Conservation (phyloP, 139 green algal genomes). For the Chloropicon primus region DNA sequence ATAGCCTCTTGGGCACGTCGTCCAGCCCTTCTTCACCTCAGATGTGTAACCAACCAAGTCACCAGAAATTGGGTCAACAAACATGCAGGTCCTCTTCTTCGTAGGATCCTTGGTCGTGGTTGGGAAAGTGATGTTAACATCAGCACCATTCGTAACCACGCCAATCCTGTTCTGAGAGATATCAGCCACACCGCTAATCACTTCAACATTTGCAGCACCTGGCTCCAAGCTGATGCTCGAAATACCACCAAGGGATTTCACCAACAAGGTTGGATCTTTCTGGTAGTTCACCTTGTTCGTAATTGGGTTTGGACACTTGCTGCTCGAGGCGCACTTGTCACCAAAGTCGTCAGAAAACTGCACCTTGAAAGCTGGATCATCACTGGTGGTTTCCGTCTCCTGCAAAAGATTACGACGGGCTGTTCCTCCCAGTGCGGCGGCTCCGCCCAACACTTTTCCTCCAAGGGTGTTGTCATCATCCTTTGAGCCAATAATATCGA, state of each 20-base stretch:
- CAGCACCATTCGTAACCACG: background rate
- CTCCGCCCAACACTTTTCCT: background rate
- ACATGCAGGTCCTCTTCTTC: background rate
- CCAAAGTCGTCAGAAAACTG: background rate
- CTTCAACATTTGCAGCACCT: background rate
- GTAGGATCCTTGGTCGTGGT: background rate
- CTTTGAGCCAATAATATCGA: background rate
- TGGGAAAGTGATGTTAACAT: background rate
- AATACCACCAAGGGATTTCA: background rate
- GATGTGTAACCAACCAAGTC: background rate
- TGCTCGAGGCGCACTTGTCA: background rate
- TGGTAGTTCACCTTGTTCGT: background rate
- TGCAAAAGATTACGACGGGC: background rate
- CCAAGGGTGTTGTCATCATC: background rate
- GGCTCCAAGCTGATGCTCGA: background rate
- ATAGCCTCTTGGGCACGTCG: background rate
- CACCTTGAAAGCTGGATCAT: background rate
- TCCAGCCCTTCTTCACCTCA: background rate
- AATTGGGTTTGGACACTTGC: background rate
- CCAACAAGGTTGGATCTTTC: background rate
- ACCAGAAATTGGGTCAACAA: background rate
- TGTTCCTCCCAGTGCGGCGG: background rate
- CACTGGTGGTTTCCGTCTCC: no score
- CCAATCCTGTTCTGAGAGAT: background rate
- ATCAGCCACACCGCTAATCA: background rate